Conservation (phyloP, 2,329 filamentous ascomycete genomes). For the Neonectria ditissima region DNA sequence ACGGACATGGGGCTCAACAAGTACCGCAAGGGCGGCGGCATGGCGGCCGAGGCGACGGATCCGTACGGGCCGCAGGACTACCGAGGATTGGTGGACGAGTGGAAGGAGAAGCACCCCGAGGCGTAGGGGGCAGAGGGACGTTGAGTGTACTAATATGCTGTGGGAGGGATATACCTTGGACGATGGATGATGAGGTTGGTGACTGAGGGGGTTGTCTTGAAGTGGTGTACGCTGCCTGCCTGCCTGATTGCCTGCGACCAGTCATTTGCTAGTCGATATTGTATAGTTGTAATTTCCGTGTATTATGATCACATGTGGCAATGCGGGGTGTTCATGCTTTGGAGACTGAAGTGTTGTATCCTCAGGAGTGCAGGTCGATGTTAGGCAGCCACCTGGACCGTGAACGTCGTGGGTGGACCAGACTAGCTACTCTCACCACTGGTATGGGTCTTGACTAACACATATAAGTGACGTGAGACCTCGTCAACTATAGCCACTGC, state of each 20-base stretch:
- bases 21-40: constrained; percentile 66
- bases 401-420: constrained; percentile 10
- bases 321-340: not conserved
- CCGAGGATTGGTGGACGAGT: constrained; percentile 64
- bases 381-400: constrained; percentile 22
- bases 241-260: not conserved
- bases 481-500: not conserved
- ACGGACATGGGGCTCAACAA: constrained; percentile 72
- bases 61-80: constrained; percentile 73
- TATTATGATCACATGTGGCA: not conserved
- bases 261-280: not conserved
- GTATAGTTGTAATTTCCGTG: not conserved
- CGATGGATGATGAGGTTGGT: not conserved
- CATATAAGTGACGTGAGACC: constrained; percentile 6
- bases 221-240: not conserved
- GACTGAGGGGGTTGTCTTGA: not conserved
- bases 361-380: not conserved
- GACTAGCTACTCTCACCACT: not conserved
- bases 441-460: constrained; percentile 3
- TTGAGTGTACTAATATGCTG: not conserved
- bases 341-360: not conserved
- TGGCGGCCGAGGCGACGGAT: constrained; percentile 62
- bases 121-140: not conserved
- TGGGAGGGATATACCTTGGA: not conserved
- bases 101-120: constrained; percentile 47